Base-by-base conservation (phyloP, 2,329 filamentous ascomycete species). In the Clarireedia hainanense region DNA sequence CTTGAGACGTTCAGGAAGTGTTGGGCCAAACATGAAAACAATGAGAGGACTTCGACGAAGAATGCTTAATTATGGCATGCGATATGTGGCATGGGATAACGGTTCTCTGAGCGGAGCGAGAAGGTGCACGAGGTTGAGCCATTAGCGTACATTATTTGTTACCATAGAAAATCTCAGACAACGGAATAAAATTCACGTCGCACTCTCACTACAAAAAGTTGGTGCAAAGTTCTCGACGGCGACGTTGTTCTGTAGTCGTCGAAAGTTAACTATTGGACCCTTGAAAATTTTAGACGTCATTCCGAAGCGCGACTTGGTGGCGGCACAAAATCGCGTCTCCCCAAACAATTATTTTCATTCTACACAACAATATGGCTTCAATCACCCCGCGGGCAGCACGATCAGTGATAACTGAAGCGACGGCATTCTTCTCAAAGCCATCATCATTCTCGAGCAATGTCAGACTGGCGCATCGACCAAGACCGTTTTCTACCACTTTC, bases 1-100 rank as follows among this genome's bases (percentile, higher is more conserved):
- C 95, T 97, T 88, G 86, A 94, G 68, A 78, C 80, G 2, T 97
- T 97, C 70, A 85, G 84, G 67, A 80, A 86, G 65, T 97, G 92
- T 72, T 97, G 92, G 92, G 96, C 95, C 74, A 79, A 78, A 61
- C 85, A 95, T 65, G 85, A 90, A 49, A 97, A 97, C 70, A 85
- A 95, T 65, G 75, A 87, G 70, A 82, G 94, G 66, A 96, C 91
- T 0, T 79, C 79, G 53, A 85, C 80, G 43, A 92, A 90, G 68
- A 85, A 95, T 68, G 79, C 76, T 39, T 82, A 26, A 43, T 43
- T 17, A 1, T 43, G 9, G 17, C 2, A 40, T 17, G 17, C 9
- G 27, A 10, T 10, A 10, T 30, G 12, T 2, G 27, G 27, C 2
- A 30, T 30, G 10, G 7, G 7, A 30, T 30, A 30, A 10, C 27